Conservation (phyloP, 2,329 filamentous ascomycete genomes). For the Tolypocladium album region DNA sequence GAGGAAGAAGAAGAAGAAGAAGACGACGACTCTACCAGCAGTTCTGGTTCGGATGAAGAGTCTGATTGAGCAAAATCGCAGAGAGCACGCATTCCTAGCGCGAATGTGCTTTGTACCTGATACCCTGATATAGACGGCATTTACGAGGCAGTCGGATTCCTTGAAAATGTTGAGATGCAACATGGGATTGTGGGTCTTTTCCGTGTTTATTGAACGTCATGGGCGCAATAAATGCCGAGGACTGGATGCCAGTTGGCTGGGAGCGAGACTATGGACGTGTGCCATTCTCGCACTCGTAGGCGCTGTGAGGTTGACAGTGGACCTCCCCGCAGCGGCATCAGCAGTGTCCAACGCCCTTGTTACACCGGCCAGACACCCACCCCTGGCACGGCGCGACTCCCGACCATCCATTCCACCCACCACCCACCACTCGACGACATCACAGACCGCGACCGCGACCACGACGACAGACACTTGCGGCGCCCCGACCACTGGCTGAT, state of each 20-base stretch:
- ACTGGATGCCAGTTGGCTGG: not conserved
- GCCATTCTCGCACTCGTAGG: no score
- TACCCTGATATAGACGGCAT: not conserved
- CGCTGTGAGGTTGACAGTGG: no score
- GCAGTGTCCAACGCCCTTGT: no score
- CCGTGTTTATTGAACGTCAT: no score
- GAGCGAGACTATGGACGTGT: no score
- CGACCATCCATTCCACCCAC: not conserved
- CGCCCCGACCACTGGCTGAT: not conserved
- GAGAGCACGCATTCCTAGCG: not conserved
- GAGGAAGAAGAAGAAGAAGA: slow-evolving; percentile 17
- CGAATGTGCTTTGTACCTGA: not conserved
- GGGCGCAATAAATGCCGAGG: not conserved
- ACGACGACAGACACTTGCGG: not conserved
- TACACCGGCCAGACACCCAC: not conserved
- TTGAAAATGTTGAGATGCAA: not conserved
- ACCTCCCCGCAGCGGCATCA: no score
- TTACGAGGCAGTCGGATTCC: not conserved
- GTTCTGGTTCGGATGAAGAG: slow-evolving; percentile 28
- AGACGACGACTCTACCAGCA: slow-evolving; percentile 27
- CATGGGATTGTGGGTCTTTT: not conserved
- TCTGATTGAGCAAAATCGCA: not conserved
- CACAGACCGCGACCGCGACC: not conserved
- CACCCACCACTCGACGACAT: not conserved
- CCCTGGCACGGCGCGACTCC: not conserved